These are phyloP conservation scores for Cystoderma amianthinum DNA, from an alignment of 768 basidiomycete species.

Conservation along the genomic window DNA sequence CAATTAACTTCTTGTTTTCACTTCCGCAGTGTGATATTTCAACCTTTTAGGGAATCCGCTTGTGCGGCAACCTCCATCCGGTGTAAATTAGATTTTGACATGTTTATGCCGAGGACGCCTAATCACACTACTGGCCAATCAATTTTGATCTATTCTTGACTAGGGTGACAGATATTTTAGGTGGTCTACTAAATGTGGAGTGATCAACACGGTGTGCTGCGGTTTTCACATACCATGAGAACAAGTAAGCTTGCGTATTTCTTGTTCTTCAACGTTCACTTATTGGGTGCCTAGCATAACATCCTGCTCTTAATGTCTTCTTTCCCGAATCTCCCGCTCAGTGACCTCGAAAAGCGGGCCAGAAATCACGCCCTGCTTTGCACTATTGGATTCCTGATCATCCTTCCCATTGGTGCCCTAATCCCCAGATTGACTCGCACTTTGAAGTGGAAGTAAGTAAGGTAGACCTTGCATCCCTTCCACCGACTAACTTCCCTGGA, in stretches of 20 bases:
- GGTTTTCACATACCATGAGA: slow-evolving; percentile 6
- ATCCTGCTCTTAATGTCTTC: background rate
- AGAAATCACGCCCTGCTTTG: slow-evolving; percentile 46
- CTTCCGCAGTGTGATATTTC: background rate
- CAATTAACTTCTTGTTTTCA: background rate
- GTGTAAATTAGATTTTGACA: no score
- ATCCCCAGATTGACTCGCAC: slow-evolving; percentile 49
- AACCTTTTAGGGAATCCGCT: background rate
- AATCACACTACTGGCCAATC: background rate
- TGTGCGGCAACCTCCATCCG: background rate
- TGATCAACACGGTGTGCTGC: slow-evolving; percentile 9
- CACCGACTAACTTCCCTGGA: background rate
- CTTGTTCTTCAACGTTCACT: no score
- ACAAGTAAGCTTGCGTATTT: background rate
- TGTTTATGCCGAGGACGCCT: no score
- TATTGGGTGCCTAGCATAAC: no score
- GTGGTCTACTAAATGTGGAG: background rate
- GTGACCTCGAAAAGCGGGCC: slow-evolving; percentile 23
- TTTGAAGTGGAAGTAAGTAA: slow-evolving; percentile 33
- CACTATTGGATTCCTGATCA: slow-evolving; percentile 44
- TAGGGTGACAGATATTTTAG: no score
- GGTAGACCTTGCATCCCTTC: background rate
- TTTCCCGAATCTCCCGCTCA: slow-evolving; percentile 6
- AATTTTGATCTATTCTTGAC: background rate
- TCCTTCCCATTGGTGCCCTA: slow-evolving; percentile 54